A percentile compares a stretch with the other conserved stretches of the same genome.
Conservation (phyloP, 352 stramenopile genomes). For the Aphanomyces stellatus region DNA sequence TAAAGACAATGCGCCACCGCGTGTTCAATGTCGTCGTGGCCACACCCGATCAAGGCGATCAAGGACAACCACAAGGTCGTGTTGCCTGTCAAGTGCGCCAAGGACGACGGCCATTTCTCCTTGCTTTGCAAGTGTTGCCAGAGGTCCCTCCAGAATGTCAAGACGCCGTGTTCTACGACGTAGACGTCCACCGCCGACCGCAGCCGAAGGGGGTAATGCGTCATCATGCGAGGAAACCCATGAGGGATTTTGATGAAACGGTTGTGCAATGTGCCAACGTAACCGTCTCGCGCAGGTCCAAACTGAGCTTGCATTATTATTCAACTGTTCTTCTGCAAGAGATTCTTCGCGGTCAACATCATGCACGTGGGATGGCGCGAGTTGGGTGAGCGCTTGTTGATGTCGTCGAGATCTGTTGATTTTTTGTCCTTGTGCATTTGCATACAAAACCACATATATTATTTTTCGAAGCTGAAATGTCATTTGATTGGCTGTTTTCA, state of each 20-base stretch:
- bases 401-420: no score
- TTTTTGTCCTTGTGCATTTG: no score
- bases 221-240: background rate
- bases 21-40: background rate
- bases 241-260: background rate
- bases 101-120: background rate
- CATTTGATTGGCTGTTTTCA: background rate
- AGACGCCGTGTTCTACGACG: slow-evolving; percentile 9
- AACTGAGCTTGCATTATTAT: no score
- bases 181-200: background rate
- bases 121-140: background rate
- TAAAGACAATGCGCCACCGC: background rate
- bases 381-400: no score
- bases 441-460: no score
- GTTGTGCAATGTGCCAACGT: no score
- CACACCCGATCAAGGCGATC: background rate
- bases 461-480: background rate
- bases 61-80: background rate
- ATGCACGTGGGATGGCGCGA: no score
- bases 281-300: no score
- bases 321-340: no score
- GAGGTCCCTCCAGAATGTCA: background rate
- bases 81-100: background rate
- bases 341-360: no score
- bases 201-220: slow-evolving; percentile 7